A percentile compares a stretch with the other conserved stretches of the same genome.
Conservation (phyloP, 2,329 filamentous ascomycete species). For the Fusarium sulawesiense region DNA sequence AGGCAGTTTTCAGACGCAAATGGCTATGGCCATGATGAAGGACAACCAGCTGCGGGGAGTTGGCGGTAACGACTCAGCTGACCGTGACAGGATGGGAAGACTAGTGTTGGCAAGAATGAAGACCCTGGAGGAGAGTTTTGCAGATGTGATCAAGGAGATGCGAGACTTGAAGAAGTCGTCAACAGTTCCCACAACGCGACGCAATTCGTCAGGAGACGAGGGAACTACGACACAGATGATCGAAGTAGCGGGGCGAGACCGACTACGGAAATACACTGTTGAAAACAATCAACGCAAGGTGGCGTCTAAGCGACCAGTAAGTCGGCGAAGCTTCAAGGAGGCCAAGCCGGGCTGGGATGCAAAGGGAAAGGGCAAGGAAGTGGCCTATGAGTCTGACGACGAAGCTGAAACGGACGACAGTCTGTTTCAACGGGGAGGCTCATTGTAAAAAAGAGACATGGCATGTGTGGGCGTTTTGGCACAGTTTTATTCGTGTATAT, state of each 20-base stretch:
- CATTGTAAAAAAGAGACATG: constrained; percentile 50
- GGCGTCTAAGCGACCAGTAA: constrained; percentile 51
- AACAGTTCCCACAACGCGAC: constrained; percentile 60
- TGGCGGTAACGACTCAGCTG: constrained; percentile 52
- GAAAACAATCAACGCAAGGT: constrained; percentile 44
- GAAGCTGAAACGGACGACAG: constrained; percentile 49
- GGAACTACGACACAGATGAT: constrained; percentile 45
- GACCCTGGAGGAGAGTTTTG: constrained; percentile 89
- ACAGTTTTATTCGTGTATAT: constrained; percentile 19
- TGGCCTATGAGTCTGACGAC: constrained; percentile 53
- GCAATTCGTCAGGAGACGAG: constrained; percentile 63
- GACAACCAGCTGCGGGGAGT: constrained; percentile 62
- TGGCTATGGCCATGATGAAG: constrained; percentile 76
- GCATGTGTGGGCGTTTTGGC: constrained; percentile 30
- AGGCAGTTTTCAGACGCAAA: constrained; percentile 83
- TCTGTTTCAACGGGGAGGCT: constrained; percentile 54
- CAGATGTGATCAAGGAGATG: constrained; percentile 86
- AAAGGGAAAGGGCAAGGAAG: constrained; percentile 63
- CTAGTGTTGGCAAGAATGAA: constrained; percentile 92
- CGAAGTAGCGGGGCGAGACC: constrained; percentile 52
- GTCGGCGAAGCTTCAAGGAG: constrained; percentile 58
- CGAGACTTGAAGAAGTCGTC: constrained; percentile 68
- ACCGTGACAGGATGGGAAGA: constrained; percentile 78
- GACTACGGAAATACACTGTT: constrained; percentile 42
- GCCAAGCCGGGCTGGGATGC: constrained; percentile 50